phyloP scores from a whole-genome alignment of 352 stramenopile species.

The Elongisporangium anandrum region DNA sequence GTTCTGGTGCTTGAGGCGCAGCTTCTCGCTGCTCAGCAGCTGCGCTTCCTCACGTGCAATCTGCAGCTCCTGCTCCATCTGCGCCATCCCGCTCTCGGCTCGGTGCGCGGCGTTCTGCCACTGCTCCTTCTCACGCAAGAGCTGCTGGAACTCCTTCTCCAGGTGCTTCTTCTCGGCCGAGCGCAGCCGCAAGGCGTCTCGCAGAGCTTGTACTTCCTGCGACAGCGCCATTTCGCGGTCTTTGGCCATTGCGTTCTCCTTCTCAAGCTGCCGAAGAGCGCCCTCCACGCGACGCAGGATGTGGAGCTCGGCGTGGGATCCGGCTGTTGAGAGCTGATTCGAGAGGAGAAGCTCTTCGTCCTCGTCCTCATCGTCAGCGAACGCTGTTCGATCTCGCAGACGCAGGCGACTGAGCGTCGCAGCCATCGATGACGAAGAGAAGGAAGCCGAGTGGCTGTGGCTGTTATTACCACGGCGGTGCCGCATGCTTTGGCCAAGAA shows the following conservation, averaged over 20 bases:
- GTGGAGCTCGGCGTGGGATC: slow-evolving; percentile 26
- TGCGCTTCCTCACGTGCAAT: slow-evolving; percentile 63
- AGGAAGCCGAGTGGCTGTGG: background rate
- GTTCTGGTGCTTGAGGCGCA: slow-evolving; percentile 67
- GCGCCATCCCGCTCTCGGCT: slow-evolving; percentile 32
- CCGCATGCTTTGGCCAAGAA: background rate
- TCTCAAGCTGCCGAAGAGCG: slow-evolving; percentile 64
- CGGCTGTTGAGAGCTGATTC: background rate
- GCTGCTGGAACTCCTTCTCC: slow-evolving; percentile 32
- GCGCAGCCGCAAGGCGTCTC: slow-evolving; percentile 44
- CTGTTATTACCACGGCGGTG: background rate
- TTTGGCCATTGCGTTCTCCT: slow-evolving; percentile 52
- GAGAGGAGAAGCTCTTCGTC: background rate
- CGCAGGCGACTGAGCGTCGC: slow-evolving; percentile 10
- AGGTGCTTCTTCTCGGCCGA: slow-evolving; percentile 55
- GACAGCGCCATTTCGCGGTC: slow-evolving; percentile 42
- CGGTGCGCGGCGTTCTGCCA: slow-evolving; percentile 51
- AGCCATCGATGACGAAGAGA: background rate
- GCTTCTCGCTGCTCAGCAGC: slow-evolving; percentile 47
- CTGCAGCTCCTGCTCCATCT: slow-evolving; percentile 57
- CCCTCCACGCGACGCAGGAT: slow-evolving; percentile 70
- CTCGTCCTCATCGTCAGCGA: slow-evolving; percentile 10
- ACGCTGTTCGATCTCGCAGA: slow-evolving; percentile 1
- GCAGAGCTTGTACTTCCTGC: slow-evolving; percentile 50
- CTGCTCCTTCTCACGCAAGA: slow-evolving; percentile 41